Evolutionary conservation across 2,329 filamentous ascomycete species (phyloP).

Genomic region (Beauveria rudraprayagi): DNA sequence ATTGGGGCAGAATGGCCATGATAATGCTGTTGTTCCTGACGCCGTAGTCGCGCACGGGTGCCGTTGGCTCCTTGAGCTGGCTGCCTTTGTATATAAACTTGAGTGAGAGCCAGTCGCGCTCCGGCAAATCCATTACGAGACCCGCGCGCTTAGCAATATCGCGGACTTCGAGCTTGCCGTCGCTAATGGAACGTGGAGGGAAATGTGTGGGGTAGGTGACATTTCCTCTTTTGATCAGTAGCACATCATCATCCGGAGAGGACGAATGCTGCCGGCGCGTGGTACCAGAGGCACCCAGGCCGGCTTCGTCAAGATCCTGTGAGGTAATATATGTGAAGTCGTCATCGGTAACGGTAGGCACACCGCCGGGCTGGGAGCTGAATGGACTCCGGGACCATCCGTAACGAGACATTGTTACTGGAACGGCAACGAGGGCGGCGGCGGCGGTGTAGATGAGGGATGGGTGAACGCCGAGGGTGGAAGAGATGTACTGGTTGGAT

Average conservation of each 20-base stretch:
- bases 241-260: conserved; percentile 55
- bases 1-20: conserved; percentile 38
- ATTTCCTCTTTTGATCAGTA: conserved; percentile 61
- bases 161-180: conserved; percentile 59
- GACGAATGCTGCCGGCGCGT: conserved; percentile 32
- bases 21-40: conserved; percentile 55
- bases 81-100: conserved; percentile 68
- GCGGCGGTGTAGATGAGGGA: conserved; percentile 42
- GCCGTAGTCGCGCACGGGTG: conserved; percentile 51
- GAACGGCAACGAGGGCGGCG: conserved; percentile 35
- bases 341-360: conserved; percentile 61
- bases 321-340: conserved; percentile 81
- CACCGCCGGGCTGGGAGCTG: conserved; percentile 36
- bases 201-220: conserved; percentile 63
- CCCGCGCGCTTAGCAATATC: conserved; percentile 62
- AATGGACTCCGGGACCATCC: conserved; percentile 49
- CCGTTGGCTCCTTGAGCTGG: conserved; percentile 57
- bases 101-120: conserved; percentile 42
- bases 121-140: conserved; percentile 55
- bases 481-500: conserved; percentile 44
- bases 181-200: conserved; percentile 65
- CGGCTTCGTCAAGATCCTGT: conserved; percentile 52
- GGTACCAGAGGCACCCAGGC: conserved; percentile 20
- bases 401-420: conserved; percentile 49
- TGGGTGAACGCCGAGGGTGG: conserved; percentile 41